Percentiles rank a stretch among this genome's conserved stretches.
phyloP scores from a whole-genome alignment of 768 basidiomycete genomes.

The Hirschioporus abietinus region DNA sequence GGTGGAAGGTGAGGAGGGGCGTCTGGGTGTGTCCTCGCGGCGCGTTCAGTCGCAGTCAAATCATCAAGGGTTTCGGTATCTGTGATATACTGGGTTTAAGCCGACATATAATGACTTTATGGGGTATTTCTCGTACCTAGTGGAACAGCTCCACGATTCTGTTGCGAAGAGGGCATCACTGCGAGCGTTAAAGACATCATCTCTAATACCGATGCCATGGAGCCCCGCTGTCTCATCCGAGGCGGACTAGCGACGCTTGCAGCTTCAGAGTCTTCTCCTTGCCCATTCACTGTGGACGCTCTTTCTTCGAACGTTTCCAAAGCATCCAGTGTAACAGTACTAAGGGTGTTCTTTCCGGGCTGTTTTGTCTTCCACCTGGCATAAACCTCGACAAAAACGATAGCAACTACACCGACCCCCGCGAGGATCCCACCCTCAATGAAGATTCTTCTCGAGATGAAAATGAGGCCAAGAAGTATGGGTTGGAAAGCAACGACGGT shows the following conservation, averaged over 20 bases:
- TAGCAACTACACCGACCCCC: conserved; percentile 47
- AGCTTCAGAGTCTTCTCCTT: conserved; percentile 43
- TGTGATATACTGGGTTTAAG: conserved; percentile 21
- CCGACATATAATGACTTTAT: not conserved
- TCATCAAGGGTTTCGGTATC: conserved; percentile 79
- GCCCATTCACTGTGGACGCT: conserved; percentile 33
- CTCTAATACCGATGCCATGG: conserved; percentile 76
- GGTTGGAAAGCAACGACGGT: conserved; percentile 71
- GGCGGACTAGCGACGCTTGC: conserved; percentile 40
- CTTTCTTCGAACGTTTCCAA: conserved; percentile 45
- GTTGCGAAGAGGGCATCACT: conserved; percentile 58
- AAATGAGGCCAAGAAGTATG: conserved; percentile 65
- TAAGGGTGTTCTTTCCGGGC: conserved; percentile 46
- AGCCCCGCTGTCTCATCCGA: conserved; percentile 48
- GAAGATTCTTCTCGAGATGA: conserved; percentile 65
- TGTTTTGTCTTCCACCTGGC: conserved; percentile 42
- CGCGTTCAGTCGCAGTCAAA: conserved; percentile 70
- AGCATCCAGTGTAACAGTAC: conserved; percentile 51
- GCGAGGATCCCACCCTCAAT: conserved; percentile 62
- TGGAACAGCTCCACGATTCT: conserved; percentile 55
- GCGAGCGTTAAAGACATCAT: conserved; percentile 81
- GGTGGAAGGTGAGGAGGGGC: conserved; percentile 62
- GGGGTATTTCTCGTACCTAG: conserved; percentile 43
- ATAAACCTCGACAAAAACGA: conserved; percentile 59
- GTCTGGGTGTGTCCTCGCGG: conserved; percentile 72